Percentiles rank a stretch among this genome's conserved stretches.
phyloP scores from a whole-genome alignment of 768 basidiomycete species.

The Lentinula detonsa region DNA sequence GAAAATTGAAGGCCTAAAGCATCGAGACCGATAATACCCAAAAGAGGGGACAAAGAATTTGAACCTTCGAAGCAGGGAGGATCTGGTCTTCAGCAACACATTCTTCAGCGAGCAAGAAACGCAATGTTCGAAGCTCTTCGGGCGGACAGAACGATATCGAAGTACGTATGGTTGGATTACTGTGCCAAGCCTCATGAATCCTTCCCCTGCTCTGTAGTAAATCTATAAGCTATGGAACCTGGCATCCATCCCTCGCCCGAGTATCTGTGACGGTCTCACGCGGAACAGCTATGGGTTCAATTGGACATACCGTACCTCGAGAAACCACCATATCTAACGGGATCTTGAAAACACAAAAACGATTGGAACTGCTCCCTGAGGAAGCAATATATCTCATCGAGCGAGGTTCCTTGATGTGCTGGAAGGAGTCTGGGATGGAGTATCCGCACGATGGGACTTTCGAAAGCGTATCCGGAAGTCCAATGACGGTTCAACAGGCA shows the following conservation, averaged over 20 bases:
- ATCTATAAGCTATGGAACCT: slow-evolving; percentile 72
- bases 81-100: slow-evolving; percentile 73
- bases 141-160: slow-evolving; percentile 68
- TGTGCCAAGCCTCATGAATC: not conserved
- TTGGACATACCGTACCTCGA: slow-evolving; percentile 76
- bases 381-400: slow-evolving; percentile 94
- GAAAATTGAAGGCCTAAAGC: slow-evolving; percentile 26
- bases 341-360: slow-evolving; percentile 46
- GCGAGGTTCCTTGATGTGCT: slow-evolving; percentile 82
- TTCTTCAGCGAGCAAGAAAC: slow-evolving; percentile 69
- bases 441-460: slow-evolving; percentile 4
- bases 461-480: slow-evolving; percentile 47
- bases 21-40: slow-evolving; percentile 76
- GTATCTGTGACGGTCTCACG: slow-evolving; percentile 66
- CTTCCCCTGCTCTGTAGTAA: slow-evolving; percentile 41
- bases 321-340: slow-evolving; percentile 24
- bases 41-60: slow-evolving; percentile 96
- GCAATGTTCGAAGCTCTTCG: slow-evolving; percentile 87
- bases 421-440: slow-evolving; percentile 44
- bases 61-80: slow-evolving; percentile 64
- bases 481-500: slow-evolving; percentile 91
- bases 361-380: slow-evolving; percentile 87
- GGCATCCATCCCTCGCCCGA: slow-evolving; percentile 61
- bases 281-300: slow-evolving; percentile 76
- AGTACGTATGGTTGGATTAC: slow-evolving; percentile 34